Evolutionary conservation across 169 alveolate genomes (phyloP).

Genomic region (Toxoplasma gondii): DNA sequence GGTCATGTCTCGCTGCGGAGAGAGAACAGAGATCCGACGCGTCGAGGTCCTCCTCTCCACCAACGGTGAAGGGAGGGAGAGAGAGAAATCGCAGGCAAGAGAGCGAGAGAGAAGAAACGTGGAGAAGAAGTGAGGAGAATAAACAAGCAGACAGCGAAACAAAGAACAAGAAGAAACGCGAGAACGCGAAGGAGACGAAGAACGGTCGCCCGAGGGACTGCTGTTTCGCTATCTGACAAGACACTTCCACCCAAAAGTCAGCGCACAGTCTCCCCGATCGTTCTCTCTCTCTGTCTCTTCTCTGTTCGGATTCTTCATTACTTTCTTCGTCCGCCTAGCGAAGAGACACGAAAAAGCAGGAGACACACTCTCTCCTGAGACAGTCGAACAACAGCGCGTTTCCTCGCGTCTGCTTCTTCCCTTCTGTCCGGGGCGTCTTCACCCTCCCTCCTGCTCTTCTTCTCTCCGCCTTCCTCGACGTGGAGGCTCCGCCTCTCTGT

Average conservation of each 20-base stretch:
- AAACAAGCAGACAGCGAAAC: background rate
- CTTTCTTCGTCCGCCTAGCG: background rate
- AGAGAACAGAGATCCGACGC: no score
- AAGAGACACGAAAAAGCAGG: no score
- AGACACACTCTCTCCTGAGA: no score
- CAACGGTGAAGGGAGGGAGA: no score
- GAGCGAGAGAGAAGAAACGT: background rate
- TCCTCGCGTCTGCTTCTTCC: background rate
- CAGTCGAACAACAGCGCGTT: no score
- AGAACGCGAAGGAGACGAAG: background rate
- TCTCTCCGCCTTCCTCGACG: no score
- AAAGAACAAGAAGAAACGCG: no score
- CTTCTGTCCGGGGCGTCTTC: background rate
- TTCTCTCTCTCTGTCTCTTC: background rate
- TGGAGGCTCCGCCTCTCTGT: no score
- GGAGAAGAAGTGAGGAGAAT: background rate
- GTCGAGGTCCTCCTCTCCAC: no score
- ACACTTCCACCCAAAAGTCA: no score
- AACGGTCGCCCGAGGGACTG: background rate
- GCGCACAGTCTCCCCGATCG: background rate
- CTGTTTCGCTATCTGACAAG: no score
- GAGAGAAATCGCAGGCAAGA: background rate
- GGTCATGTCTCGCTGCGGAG: no score
- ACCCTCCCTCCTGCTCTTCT: background rate
- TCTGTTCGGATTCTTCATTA: background rate